Base-by-base conservation (phyloP, 306 rosid genomes). In the Quercus aquifolioides region DNA sequence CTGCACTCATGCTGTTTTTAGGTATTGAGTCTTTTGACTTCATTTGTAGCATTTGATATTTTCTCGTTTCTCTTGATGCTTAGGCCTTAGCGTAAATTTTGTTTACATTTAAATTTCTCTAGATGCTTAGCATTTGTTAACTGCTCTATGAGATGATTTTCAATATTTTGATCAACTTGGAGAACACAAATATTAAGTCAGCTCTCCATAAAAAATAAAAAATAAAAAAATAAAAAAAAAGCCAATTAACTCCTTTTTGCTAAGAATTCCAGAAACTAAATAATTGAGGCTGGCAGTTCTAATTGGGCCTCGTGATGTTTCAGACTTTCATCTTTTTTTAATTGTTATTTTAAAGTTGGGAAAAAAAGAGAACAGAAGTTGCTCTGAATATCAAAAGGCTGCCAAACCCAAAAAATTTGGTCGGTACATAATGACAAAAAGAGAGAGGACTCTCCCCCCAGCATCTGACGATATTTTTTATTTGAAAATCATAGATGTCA, bases 1-100 rank as follows among this genome's bases (percentile, higher is more conserved):
- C 82, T 93, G 99, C 75, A 90, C 90, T 56, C 99, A 95, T 81
- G 96, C 93, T 72, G 98, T 95, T 81, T 93, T 95, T 76, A 95
- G 99, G 99, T 95, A 87, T 77, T 20, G 46, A 8, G 46, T 41
- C 46, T 41, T 41, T 41, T 41, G 69, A 38, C 68, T 80, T 79
- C 3, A 12, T 26, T 73, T 77, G 41, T 9, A 1, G 62, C 20
- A 10, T 26, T 62, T 38, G 20, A 64, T 56, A 7, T 76, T 58
- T 62, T 56, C 17, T 31, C 20, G 28, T 68, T 83, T 58, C 60
- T 70, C 76, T 56, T 49, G 9, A 76, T 68, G 33, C 26, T 26
- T 68, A 41, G 46, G 46, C 46, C 46, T 41, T 2, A 54, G 65
- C 5, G 1, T 38, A 59, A 15, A 41, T 52, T 8, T 49, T 49